Evolutionary conservation across 2,329 filamentous ascomycete species (phyloP), one percentile per base, ranked within the genome.

Genomic region (Lasiodiplodia sp.): DNA sequence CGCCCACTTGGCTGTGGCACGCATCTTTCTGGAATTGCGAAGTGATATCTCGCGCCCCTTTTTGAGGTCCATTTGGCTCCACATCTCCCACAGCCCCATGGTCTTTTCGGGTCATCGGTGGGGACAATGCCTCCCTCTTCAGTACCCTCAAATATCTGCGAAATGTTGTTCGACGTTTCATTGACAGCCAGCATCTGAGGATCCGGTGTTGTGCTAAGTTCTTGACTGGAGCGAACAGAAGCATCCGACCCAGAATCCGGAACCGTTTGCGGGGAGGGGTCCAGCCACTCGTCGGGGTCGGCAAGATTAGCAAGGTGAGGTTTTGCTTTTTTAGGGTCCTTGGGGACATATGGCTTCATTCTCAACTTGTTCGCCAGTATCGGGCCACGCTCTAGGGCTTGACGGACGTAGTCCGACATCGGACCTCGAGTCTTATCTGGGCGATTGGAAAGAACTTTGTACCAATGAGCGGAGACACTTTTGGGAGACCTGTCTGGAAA

Each of bases 381-480:
- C 18, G 60, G 60, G 28, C 47, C 60, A 8, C 31, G 44, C 31
- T 64, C 60, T 11, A 64, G 8, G 23, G 60, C 60, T 49, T 4
- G 47, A 14, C 60, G 60, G 16, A 64, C 60, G 28, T 21, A 51
- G 14, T 64, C 60, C 7, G 60, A 52, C n/a, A 52, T 37, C 18
- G 51, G 44, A 3, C 60, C 60, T 16, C 28, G 3, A 10, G 23
- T 10, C 40, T 64, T 52, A 8, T 64, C 47, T 8, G 25, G 18
- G 16, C 70, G 69, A 5, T 47, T 56, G 44, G 71, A 73, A n/a
- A 75, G 40, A 10, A 51, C 44, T 11, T 56, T 44, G 49, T 58
- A 58, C 72, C 74, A 77, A 10, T 70, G 74, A 2, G 69, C 49
- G 4, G 69, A 58, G 10, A 77, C 38, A 10, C 23, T 67, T 8